Evolutionary conservation across 1,139 yeast species (phyloP).

Genomic region (Suhomyces taliae): DNA sequence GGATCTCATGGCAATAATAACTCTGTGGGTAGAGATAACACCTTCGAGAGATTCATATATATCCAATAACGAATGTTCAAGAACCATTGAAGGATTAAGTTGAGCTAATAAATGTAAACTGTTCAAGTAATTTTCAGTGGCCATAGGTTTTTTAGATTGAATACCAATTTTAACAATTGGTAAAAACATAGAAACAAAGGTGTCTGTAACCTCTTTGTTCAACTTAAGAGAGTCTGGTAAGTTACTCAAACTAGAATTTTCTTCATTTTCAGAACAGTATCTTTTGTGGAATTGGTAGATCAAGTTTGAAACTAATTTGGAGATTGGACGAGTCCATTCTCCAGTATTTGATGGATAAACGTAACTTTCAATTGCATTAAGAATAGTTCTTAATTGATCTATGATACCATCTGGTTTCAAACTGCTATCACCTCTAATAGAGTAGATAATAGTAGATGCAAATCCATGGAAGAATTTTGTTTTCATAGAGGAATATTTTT

Average conservation of each 20-base stretch:
- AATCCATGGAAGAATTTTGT: conserved; percentile 56
- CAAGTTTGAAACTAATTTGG: conserved; percentile 60
- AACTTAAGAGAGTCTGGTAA: conserved; percentile 50
- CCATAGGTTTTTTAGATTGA: conserved; percentile 67
- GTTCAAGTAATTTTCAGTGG: conserved; percentile 60
- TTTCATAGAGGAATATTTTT: conserved; percentile 40
- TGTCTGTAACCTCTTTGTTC: conserved; percentile 39
- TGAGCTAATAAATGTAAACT: conserved; percentile 65
- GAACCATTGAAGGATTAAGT: conserved; percentile 58
- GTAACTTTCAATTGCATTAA: conserved; percentile 77
- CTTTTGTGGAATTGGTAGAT: conserved; percentile 62
- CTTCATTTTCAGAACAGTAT: conserved; percentile 46
- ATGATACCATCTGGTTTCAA: conserved; percentile 48
- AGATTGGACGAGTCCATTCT: conserved; percentile 73
- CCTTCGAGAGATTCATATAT: conserved; percentile 82
- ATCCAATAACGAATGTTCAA: conserved; percentile 69
- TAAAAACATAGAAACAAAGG: conserved; percentile 56
- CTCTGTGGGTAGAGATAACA: conserved; percentile 80
- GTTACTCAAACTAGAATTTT: conserved; percentile 38
- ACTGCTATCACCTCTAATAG: conserved; percentile 54
- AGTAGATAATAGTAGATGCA: conserved; percentile 63
- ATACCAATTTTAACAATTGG: conserved; percentile 71
- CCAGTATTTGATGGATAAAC: conserved; percentile 92
- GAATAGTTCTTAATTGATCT: conserved; percentile 51
- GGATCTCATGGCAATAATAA: conserved; percentile 69